phyloP scores from a whole-genome alignment of 2,329 filamentous ascomycete genomes.

The Esteya vermicola region DNA sequence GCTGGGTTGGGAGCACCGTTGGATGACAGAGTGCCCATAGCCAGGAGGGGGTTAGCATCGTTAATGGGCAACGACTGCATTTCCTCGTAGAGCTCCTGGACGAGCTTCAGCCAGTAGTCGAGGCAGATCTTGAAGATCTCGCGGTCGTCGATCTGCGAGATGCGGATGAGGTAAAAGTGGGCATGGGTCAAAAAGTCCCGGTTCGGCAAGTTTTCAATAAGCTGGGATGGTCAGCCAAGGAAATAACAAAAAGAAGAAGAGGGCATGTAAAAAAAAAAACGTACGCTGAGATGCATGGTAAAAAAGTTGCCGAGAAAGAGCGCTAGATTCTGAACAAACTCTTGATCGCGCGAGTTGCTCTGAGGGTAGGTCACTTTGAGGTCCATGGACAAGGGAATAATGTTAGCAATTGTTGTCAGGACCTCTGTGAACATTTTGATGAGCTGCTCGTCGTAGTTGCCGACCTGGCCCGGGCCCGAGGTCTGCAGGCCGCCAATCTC shows the following conservation, averaged over 20 bases:
- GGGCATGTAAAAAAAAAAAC: constrained; percentile 10
- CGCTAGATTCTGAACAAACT: constrained; percentile 93
- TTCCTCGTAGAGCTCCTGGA: constrained; percentile 96
- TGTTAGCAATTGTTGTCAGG: constrained; percentile 79
- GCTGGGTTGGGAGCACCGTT: constrained; percentile 75
- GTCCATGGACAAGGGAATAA: constrained; percentile 82
- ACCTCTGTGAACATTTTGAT: constrained; percentile 98
- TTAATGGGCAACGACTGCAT: constrained; percentile 94
- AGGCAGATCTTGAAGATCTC: constrained; percentile 99
- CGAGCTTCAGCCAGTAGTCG: constrained; percentile 98
- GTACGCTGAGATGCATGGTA: constrained; percentile 73
- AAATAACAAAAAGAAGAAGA: background rate
- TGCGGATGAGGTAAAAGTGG: constrained; percentile 95
- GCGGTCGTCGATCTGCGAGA: constrained; percentile 95
- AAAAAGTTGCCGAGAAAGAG: constrained; percentile 97
- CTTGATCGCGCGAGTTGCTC: constrained; percentile 87
- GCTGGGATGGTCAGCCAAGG: constrained; percentile 26
- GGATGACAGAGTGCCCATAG: constrained; percentile 61
- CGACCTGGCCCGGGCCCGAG: constrained; percentile 48
- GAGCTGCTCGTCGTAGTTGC: constrained; percentile 85
- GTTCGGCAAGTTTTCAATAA: constrained; percentile 93
- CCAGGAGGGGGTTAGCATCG: constrained; percentile 72
- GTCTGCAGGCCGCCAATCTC: constrained; percentile 93
- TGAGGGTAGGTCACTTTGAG: constrained; percentile 81
- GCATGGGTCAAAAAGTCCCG: constrained; percentile 88